Evolutionary conservation across 2,329 filamentous ascomycete genomes (phyloP).

Genomic region (Achaetomium macrosporum): DNA sequence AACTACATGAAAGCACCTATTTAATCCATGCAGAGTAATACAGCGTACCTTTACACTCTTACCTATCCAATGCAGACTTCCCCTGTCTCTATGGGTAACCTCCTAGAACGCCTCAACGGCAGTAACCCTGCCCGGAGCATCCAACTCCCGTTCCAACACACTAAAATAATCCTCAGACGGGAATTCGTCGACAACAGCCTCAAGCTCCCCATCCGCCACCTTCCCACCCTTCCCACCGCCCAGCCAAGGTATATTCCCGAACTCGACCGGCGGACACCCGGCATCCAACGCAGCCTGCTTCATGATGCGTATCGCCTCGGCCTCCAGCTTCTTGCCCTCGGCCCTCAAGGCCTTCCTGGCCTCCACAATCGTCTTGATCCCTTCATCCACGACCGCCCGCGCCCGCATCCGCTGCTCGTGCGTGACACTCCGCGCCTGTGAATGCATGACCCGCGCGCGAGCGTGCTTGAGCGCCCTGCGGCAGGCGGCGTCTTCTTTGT

Average conservation of each 20-base stretch:
- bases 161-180: neutral
- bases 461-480: constrained; percentile 21
- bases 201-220: neutral
- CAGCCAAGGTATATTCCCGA: constrained; percentile 21
- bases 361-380: constrained; percentile 17
- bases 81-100: neutral
- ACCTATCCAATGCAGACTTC: too few relatives aligned
- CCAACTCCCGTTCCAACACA: constrained; percentile 2
- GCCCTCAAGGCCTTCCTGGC: constrained; percentile 18
- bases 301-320: constrained; percentile 28
- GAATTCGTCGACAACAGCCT: neutral
- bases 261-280: constrained; percentile 20
- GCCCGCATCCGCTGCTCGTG: constrained; percentile 8
- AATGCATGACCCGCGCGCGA: constrained; percentile 18
- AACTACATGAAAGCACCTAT: too few relatives aligned
- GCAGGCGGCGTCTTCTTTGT: constrained; percentile 19
- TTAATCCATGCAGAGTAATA: too few relatives aligned
- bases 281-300: constrained; percentile 27
- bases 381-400: constrained; percentile 24
- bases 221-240: constrained; percentile 1
- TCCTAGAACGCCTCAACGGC: constrained; percentile 6
- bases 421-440: constrained; percentile 10
- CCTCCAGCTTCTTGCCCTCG: constrained; percentile 22
- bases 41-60: too few relatives aligned
- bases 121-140: neutral